Evolutionary conservation across 2,329 filamentous ascomycete genomes (phyloP).

Genomic region (Sordariomycetes sp.): DNA sequence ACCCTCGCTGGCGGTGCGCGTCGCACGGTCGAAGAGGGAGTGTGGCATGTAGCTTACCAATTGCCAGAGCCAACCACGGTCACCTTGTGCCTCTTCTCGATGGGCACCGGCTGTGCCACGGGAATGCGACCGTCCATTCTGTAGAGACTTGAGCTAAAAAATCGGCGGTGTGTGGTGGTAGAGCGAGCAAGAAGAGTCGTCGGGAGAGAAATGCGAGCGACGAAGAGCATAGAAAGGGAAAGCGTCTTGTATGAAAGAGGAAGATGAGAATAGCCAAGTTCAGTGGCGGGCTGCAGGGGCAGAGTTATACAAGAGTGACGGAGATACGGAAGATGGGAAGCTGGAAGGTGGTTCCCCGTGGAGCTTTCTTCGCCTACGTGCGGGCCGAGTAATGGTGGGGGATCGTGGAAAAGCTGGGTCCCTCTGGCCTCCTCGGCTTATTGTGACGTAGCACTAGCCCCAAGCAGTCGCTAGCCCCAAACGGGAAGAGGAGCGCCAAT

Average conservation of each 20-base stretch:
- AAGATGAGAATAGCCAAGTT: conserved; percentile 9
- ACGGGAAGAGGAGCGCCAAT: neutral
- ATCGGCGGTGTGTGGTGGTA: neutral
- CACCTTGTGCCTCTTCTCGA: conserved; percentile 74
- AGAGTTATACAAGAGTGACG: neutral
- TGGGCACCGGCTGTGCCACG: conserved; percentile 25
- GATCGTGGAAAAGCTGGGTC: neutral
- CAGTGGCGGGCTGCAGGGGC: conserved; percentile 10
- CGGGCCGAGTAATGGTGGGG: neutral
- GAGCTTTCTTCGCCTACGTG: neutral
- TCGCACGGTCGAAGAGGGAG: neutral
- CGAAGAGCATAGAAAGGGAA: conserved; percentile 5
- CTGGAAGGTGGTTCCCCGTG: neutral
- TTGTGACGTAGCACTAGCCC: conserved; percentile 1
- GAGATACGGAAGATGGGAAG: neutral
- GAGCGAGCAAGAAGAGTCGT: neutral
- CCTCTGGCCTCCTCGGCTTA: neutral
- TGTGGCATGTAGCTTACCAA: conserved; percentile 47
- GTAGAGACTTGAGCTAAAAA: neutral
- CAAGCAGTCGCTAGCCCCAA: neutral
- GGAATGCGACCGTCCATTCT: conserved; percentile 2
- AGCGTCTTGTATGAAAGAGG: conserved; percentile 6
- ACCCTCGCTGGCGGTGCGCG: neutral
- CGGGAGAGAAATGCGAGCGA: conserved; percentile 8
- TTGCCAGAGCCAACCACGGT: conserved; percentile 93